phyloP scores from a whole-genome alignment of 2,329 filamentous ascomycete genomes.

The Sclerotinia spermophila region DNA sequence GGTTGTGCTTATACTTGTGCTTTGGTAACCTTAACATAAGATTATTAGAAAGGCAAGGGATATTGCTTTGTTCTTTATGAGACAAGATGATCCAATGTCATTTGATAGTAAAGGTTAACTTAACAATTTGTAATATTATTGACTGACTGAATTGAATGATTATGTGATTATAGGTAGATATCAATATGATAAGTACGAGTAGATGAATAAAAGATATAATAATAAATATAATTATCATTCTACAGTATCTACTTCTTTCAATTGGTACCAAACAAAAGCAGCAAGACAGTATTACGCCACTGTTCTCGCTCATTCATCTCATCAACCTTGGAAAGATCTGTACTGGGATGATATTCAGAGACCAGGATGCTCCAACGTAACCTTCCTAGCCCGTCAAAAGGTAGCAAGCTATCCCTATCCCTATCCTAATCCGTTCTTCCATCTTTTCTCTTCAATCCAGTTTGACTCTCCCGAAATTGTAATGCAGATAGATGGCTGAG shows the following conservation, averaged over 20 bases:
- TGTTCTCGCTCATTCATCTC: background rate
- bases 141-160: no score
- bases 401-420: no score
- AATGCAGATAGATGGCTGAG: background rate
- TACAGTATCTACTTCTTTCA: background rate
- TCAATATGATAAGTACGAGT: background rate
- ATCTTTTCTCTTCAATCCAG: background rate
- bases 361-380: background rate
- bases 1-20: background rate
- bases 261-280: background rate
- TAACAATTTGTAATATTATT: background rate
- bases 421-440: background rate
- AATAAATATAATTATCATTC: no score
- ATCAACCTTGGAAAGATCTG: background rate
- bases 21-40: slow-evolving; percentile 5
- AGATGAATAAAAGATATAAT: no score
- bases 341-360: background rate
- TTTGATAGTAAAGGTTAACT: background rate
- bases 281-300: background rate
- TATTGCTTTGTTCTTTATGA: background rate
- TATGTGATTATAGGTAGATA: background rate
- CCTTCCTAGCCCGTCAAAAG: slow-evolving; percentile 1
- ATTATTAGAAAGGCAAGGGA: no score
- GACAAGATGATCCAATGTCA: background rate
- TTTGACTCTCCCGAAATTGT: background rate